Conservation (phyloP, 1,284 basidiomycete genomes). For the Ganoderma multipileum region DNA sequence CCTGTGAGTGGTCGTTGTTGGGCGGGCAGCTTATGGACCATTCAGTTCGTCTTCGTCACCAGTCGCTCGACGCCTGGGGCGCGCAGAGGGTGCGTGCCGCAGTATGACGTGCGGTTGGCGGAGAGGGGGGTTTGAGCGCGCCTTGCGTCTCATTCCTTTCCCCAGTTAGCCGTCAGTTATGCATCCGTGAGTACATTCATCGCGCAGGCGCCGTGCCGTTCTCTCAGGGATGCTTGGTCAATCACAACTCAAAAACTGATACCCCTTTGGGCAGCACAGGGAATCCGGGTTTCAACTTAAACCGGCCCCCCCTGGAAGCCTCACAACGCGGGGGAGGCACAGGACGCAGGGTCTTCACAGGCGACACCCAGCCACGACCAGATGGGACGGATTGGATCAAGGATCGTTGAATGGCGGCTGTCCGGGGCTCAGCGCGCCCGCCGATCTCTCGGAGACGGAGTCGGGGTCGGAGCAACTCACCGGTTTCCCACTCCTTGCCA, state of each 20-base stretch:
- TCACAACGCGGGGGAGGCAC: too few relatives aligned
- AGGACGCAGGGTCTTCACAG: not conserved
- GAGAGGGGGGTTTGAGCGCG: not conserved
- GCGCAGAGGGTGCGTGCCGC: conserved; percentile 6
- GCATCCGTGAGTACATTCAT: not conserved
- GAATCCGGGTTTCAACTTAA: conserved; percentile 8
- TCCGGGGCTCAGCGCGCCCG: not conserved
- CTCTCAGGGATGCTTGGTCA: conserved; percentile 27
- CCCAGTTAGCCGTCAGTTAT: not conserved
- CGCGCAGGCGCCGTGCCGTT: conserved; percentile 6
- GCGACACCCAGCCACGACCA: not conserved
- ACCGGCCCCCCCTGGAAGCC: too few relatives aligned
- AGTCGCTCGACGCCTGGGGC: not conserved
- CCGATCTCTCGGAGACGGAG: conserved; percentile 2
- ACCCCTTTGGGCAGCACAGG: not conserved
- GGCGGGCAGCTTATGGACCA: not conserved
- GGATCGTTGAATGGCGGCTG: not conserved
- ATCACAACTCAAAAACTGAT: conserved; percentile 28
- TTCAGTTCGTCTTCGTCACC: conserved; percentile 6
- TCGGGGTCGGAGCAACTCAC: not conserved
- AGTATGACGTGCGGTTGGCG: conserved; percentile 15
- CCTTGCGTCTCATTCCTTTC: conserved; percentile 9
- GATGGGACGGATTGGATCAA: conserved; percentile 3
- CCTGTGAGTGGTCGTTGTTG: not conserved
- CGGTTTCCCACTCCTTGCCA: not conserved